Percentiles rank a stretch among this genome's conserved stretches.
These are phyloP conservation scores for Euphorbia peplus DNA, from an alignment of 345 rosid genomes.

Conservation along the genomic window DNA sequence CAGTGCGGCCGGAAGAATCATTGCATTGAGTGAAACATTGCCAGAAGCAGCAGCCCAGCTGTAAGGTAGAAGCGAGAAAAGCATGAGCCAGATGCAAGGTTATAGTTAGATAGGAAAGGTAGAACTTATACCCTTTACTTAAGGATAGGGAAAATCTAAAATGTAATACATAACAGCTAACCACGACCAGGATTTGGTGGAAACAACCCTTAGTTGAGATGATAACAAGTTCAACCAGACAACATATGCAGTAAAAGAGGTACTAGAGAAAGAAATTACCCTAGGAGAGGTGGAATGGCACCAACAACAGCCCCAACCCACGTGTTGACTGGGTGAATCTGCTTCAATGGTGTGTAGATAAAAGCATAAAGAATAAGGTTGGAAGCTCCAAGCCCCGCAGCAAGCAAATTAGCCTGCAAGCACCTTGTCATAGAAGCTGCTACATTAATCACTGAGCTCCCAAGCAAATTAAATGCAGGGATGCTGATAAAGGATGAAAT, in stretches of 20 bases:
- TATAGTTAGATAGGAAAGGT: not conserved
- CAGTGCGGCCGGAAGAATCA: constrained; percentile 90
- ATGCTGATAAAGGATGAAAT: constrained; percentile 1
- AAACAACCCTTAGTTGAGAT: not conserved
- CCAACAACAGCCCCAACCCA: constrained; percentile 99
- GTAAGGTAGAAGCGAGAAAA: constrained; percentile 18
- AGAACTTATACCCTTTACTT: not conserved
- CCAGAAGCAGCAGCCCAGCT: constrained; percentile 97
- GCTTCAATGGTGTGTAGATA: constrained; percentile 54
- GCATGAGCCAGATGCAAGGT: not conserved
- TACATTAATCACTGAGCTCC: constrained; percentile 31
- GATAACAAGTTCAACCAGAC: not conserved
- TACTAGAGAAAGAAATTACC: constrained; percentile 43
- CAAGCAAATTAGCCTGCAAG: constrained; percentile 91
- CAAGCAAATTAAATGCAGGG: not conserved
- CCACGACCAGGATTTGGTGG: not conserved
- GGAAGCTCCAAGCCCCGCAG: constrained; percentile 57
- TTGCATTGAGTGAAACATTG: constrained; percentile 56
- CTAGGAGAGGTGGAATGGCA: constrained; percentile 95
- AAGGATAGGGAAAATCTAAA: not conserved
- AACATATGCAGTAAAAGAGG: not conserved
- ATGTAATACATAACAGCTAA: not conserved
- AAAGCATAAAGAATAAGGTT: constrained; percentile 24
- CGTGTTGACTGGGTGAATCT: constrained; percentile 91
- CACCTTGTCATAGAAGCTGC: constrained; percentile 52